A percentile compares a stretch with the other conserved stretches of the same genome.
phyloP scores from a whole-genome alignment of 345 rosid species.

The Melaleuca alternifolia region DNA sequence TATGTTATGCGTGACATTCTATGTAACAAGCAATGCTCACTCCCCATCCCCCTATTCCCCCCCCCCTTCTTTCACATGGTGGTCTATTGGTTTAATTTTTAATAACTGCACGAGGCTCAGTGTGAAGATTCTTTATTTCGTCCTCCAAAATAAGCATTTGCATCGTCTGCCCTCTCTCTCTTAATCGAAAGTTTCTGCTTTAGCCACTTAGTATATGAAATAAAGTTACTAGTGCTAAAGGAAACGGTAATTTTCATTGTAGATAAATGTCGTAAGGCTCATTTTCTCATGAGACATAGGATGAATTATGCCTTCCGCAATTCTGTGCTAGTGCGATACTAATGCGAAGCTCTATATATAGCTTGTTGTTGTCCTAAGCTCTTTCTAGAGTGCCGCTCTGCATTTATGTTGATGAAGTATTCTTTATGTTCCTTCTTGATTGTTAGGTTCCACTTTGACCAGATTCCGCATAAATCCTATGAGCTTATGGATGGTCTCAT shows the following conservation, averaged over 20 bases:
- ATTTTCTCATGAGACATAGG: background rate
- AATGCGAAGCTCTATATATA: background rate
- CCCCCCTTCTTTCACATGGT: no score
- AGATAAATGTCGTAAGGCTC: background rate
- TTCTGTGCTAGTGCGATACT: background rate
- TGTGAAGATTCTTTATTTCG: background rate
- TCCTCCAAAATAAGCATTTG: background rate
- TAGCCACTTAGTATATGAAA: background rate
- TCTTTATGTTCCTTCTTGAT: background rate
- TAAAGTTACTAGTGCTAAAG: background rate
- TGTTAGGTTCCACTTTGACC: background rate
- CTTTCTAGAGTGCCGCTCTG: background rate
- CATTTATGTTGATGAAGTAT: background rate
- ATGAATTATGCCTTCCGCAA: background rate
- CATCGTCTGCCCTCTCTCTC: background rate
- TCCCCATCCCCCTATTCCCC: background rate
- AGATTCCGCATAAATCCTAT: background rate
- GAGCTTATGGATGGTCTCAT: background rate
- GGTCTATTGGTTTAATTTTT: background rate
- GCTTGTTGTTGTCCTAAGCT: background rate
- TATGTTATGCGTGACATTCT: background rate
- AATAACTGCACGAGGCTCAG: background rate
- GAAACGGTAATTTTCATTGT: background rate
- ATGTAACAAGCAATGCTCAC: background rate
- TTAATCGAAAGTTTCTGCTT: background rate